These are phyloP conservation scores for Darksidea phi DNA, from an alignment of 495 filamentous ascomycete species.

Conservation along the genomic window DNA sequence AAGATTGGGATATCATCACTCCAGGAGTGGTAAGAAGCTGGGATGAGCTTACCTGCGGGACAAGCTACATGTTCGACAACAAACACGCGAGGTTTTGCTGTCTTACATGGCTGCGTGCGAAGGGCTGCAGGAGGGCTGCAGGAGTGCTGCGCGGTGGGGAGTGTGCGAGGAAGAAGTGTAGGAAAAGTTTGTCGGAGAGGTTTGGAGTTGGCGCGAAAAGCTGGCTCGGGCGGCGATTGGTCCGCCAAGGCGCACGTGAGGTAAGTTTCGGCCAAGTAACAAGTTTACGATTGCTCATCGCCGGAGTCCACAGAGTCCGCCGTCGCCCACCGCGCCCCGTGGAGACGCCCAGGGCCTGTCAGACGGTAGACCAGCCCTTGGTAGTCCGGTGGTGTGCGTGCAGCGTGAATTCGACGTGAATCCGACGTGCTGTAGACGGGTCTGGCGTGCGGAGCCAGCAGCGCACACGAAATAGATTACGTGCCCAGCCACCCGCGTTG, in stretches of 20 bases:
- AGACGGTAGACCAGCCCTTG: background rate
- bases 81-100: no score
- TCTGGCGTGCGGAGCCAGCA: background rate
- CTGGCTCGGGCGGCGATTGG: background rate
- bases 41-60: background rate
- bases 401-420: background rate
- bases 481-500: constrained; percentile 19
- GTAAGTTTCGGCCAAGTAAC: constrained; percentile 6
- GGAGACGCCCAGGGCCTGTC: background rate
- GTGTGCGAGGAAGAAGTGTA: no score
- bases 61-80: no score
- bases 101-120: no score
- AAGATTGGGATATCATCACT: constrained; percentile 79
- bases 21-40: constrained; percentile 40
- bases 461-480: constrained; percentile 21
- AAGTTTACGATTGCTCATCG: constrained; percentile 16
- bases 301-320: background rate
- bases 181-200: background rate
- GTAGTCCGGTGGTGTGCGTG: background rate
- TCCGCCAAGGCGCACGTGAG: background rate
- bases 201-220: constrained; percentile 3
- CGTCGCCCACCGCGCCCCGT: background rate
- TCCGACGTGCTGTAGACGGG: background rate
- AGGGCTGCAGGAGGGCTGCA: no score
- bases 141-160: no score